Conservation (phyloP, 805 yeast genomes). For the Clavispora vitiphila region DNA sequence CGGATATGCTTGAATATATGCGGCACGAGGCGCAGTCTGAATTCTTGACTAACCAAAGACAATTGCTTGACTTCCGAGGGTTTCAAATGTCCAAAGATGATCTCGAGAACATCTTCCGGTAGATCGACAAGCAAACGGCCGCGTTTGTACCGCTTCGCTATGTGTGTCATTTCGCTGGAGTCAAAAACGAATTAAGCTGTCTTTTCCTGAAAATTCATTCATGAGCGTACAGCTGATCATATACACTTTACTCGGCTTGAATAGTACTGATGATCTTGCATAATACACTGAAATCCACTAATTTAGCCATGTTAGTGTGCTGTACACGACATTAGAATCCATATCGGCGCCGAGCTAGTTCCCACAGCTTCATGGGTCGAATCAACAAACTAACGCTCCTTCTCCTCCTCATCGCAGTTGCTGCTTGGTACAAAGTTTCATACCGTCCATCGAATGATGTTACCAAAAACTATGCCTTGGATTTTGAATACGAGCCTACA, state of each 20-base stretch:
- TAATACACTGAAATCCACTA: not conserved
- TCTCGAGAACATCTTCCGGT: slow-evolving; percentile 11
- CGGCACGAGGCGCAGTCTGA: slow-evolving; percentile 15
- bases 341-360: not conserved
- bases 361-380: not conserved
- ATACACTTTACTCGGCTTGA: not conserved
- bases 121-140: slow-evolving; percentile 7
- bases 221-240: not conserved
- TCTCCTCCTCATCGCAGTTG: not conserved
- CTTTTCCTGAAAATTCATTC: not conserved
- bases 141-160: not conserved
- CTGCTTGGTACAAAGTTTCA: not conserved
- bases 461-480: not conserved
- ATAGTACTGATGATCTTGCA: not conserved
- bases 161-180: not conserved
- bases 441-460: not conserved
- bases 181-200: not conserved
- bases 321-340: not conserved
- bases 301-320: not conserved
- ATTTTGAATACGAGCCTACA: slow-evolving; percentile 11
- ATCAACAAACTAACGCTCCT: not conserved
- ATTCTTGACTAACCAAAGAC: slow-evolving; percentile 9
- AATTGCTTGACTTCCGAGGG: slow-evolving; percentile 8
- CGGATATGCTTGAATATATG: slow-evolving; percentile 19
- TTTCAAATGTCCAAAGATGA: slow-evolving; percentile 5